A percentile compares a stretch with the other conserved stretches of the same genome.
phyloP scores from a whole-genome alignment of 257 asterid species.

The Solanum tarijense region DNA sequence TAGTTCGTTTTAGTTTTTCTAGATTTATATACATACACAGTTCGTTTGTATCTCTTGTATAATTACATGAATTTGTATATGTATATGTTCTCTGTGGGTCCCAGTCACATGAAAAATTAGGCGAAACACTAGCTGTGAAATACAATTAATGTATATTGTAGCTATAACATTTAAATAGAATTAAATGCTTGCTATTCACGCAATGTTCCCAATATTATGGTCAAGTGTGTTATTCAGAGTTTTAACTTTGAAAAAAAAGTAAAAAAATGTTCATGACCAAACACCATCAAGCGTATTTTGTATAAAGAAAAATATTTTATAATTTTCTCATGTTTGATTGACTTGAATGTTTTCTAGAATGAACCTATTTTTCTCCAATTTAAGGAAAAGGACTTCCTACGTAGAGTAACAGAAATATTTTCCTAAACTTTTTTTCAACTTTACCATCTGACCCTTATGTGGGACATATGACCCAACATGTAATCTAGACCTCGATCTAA shows the following conservation, averaged over 20 bases:
- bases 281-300: too few relatives aligned
- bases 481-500: too few relatives aligned
- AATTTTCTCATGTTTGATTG: too few relatives aligned
- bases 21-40: not conserved
- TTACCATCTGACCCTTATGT: not conserved
- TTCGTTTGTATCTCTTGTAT: too few relatives aligned
- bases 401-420: not conserved
- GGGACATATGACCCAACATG: not conserved
- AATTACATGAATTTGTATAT: too few relatives aligned
- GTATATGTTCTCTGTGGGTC: not conserved
- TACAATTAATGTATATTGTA: too few relatives aligned
- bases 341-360: too few relatives aligned
- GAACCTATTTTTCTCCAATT: not conserved
- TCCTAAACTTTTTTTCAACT: not conserved
- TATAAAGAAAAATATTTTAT: too few relatives aligned
- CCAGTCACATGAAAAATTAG: not conserved
- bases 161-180: not conserved
- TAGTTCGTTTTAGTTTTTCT: too few relatives aligned
- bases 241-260: too few relatives aligned
- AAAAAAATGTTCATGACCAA: not conserved
- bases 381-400: not conserved
- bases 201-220: not conserved
- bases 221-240: not conserved
- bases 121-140: not conserved
- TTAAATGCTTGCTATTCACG: not conserved